Percentiles rank a stretch among this genome's conserved stretches.
phyloP scores from a whole-genome alignment of 345 rosid species.

The Lagerstroemia speciosa region DNA sequence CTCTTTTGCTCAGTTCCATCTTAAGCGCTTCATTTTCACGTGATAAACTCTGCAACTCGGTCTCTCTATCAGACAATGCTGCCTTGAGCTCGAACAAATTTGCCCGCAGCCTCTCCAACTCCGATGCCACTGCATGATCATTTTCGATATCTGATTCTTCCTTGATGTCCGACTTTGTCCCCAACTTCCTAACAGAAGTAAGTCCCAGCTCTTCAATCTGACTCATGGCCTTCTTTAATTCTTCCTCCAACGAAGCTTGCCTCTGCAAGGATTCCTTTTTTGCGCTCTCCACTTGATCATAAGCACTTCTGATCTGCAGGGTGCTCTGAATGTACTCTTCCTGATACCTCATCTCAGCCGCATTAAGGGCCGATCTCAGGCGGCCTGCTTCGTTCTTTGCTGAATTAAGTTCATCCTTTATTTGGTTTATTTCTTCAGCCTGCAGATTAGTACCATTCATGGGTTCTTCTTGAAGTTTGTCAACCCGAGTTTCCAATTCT shows the following conservation, averaged over 20 bases:
- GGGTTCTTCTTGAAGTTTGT: conserved; percentile 38
- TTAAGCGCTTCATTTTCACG: conserved; percentile 51
- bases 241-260: conserved; percentile 47
- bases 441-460: conserved; percentile 17
- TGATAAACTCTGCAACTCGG: conserved; percentile 32
- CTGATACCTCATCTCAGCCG: conserved; percentile 71
- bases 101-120: conserved; percentile 47
- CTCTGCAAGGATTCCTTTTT: conserved; percentile 48
- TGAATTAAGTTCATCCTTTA: conserved; percentile 43
- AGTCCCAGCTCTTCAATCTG: conserved; percentile 41
- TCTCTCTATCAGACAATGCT: conserved; percentile 40
- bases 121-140: conserved; percentile 29
- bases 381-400: conserved; percentile 52
- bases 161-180: conserved; percentile 35
- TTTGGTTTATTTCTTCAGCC: conserved; percentile 26
- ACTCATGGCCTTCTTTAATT: conserved; percentile 33
- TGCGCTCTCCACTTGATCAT: conserved; percentile 54
- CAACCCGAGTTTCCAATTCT: conserved; percentile 57
- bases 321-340: conserved; percentile 86
- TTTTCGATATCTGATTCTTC: conserved; percentile 25
- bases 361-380: conserved; percentile 60
- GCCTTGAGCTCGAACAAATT: conserved; percentile 46
- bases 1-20: conserved; percentile 38
- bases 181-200: conserved; percentile 8
- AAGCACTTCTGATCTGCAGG: conserved; percentile 74